Evolutionary conservation across 495 filamentous ascomycete species (phyloP), one percentile per base, ranked within the genome.

Genomic region (Penicillium parvum): DNA sequence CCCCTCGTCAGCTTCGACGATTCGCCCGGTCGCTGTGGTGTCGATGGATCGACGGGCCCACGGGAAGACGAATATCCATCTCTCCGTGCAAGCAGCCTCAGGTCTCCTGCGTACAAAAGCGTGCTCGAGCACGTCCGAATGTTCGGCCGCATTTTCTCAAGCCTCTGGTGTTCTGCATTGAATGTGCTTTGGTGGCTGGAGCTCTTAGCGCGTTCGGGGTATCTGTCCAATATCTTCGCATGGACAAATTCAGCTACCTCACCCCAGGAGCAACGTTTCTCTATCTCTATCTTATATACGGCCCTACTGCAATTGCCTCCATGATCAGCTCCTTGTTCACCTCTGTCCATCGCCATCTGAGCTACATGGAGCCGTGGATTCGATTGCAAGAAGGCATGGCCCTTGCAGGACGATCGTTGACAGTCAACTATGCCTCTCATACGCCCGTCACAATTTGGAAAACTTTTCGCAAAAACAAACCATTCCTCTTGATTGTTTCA

Each of bases 131-230:
- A 28, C 52, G 49, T 2, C 46, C 20, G 1, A 44, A 55, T 19
- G 40, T 53, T 0, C 42, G 51, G 23, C 59, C 59, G 14, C 59
- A 63, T 40, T 63, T 63, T 16, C n/a, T 63, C n/a, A 45, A 38
- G 5, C 28, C 44, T 1, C 47, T 47, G 7, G 55, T 43, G 41
- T 59, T 63, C 36, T 12, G 45, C 1, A 21, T 47, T 3, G 59
- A 63, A 40, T 53, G 47, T 25, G 6, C 55, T 0, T 11, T 57
- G 4, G 43, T 63, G 7, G 26, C 41, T 0, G 45, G 36, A 2
- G 36, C 40, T 2, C n/a, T 60, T 0, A 29, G 29, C 7, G 23
- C 46, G 6, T 57, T 55, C 25, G 48, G 53, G 5, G 25, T 53
- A 0, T 33, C 50, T 3, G 32, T 49, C 18, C 32, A 43, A 17